phyloP scores from a whole-genome alignment of 148 eudicot species.

The Nyssa sinensis region DNA sequence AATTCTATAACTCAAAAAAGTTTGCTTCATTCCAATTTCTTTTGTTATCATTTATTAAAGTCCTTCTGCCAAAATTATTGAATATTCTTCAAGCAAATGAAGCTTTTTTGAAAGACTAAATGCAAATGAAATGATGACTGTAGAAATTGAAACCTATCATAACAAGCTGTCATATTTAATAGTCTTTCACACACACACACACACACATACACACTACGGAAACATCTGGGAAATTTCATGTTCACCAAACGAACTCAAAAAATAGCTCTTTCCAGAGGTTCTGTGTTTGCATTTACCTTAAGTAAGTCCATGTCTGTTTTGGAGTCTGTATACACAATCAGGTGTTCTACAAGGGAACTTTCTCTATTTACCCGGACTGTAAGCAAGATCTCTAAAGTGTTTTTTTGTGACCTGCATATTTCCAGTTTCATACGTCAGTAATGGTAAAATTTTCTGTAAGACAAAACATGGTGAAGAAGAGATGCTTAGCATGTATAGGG shows the following conservation, averaged over 20 bases:
- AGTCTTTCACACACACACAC: too few species aligned
- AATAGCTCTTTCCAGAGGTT: background rate
- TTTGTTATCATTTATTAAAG: background rate
- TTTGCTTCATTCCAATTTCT: background rate
- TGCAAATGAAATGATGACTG: too few species aligned
- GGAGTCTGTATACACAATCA: constrained; percentile 72
- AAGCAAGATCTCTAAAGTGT: constrained; percentile 72
- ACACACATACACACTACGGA: too few species aligned
- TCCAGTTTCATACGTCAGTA: constrained; percentile 13
- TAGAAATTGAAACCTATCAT: background rate
- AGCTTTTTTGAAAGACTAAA: background rate
- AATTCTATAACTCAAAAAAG: background rate
- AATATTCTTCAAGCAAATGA: background rate
- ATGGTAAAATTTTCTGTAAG: constrained; percentile 15
- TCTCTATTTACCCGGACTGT: constrained; percentile 58
- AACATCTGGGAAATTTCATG: background rate
- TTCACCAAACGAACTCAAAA: background rate
- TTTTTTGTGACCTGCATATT: constrained; percentile 62
- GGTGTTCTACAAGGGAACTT: constrained; percentile 44
- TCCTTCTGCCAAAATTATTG: background rate
- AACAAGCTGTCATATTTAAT: background rate
- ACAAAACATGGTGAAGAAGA: background rate
- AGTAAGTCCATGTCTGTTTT: constrained; percentile 57
- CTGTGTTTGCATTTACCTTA: constrained; percentile 41
- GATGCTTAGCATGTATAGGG: background rate